Base-by-base conservation (phyloP, 345 rosid species). In the Gossypium longicalyx region DNA sequence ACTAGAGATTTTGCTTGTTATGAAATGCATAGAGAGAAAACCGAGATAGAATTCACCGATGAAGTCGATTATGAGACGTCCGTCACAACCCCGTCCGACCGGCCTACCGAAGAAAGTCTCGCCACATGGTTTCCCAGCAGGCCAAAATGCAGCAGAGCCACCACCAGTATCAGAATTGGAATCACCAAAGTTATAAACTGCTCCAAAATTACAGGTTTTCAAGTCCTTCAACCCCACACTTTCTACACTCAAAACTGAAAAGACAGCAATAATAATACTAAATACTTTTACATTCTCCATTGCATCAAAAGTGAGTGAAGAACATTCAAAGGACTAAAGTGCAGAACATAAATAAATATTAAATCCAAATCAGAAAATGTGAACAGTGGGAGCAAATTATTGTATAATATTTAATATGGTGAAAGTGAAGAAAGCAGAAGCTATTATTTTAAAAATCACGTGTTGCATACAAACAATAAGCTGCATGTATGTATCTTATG, bases 41-140 rank as follows among this genome's bases (percentile, higher is more conserved):
- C 23, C 7, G 41, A 68, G 34, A 8, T 16, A 8, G n/a, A 25
- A 13, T 20, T 1, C 76, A 93, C 98, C 97, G 29, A 91, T 89
- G 82, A 93, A 93, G 77, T 93, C 95, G 10, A 89, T 82, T 49
- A 90, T 85, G 75, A 93, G 90, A 51, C 95, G 91, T 22, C 98
- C 97, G 68, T 91, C 95, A 1, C 84, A 83, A 53, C 78, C 87
- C 73, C 73, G 3, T 52, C 82, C 82, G 1, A 77, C 76, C 8
- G 81, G 82, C 47, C 74, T 76, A 9, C 56, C 52, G 34, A 85
- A 85, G 79, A 78, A 78, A 8, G 87, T 76, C 23, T 65, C 29
- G 9, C 85, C 84, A 23, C 44, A 43, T 2, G 87, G 87, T 3
- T 48, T 48, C 2, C 54, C 64, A 20, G 74, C 45, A 16, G 60